A percentile compares a stretch with the other conserved stretches of the same genome.
Evolutionary conservation across 2,329 filamentous ascomycete species (phyloP).

Genomic region (Venturia nashicola): DNA sequence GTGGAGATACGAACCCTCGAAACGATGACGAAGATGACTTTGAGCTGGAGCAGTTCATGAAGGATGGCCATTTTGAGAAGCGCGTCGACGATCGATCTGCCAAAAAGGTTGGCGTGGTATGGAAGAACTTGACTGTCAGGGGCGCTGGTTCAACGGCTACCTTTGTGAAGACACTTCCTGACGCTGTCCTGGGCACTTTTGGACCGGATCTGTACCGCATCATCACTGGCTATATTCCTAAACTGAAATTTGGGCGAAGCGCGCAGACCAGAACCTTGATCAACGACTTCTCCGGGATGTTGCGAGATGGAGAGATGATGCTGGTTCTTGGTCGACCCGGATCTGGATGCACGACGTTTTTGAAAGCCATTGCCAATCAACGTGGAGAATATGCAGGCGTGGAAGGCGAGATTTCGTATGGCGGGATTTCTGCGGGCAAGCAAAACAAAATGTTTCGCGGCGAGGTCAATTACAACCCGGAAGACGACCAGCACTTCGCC

Average conservation of each 20-base stretch:
- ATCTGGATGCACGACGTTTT: slow-evolving; percentile 56
- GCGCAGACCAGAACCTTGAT: slow-evolving; percentile 50
- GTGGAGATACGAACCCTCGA: slow-evolving; percentile 12
- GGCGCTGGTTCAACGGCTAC: slow-evolving; percentile 49
- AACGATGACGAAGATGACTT: slow-evolving; percentile 48
- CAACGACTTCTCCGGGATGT: slow-evolving; percentile 52
- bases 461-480: slow-evolving; percentile 62
- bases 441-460: slow-evolving; percentile 49
- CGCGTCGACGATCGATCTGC: slow-evolving; percentile 53
- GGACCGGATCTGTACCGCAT: slow-evolving; percentile 23
- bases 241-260: not conserved
- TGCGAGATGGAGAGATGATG: slow-evolving; percentile 62
- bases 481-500: slow-evolving; percentile 66
- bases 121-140: slow-evolving; percentile 51
- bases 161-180: slow-evolving; percentile 45
- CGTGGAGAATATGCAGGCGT: slow-evolving; percentile 41
- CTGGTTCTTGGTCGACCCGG: slow-evolving; percentile 58
- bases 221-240: slow-evolving; percentile 40
- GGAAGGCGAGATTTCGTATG: slow-evolving; percentile 41
- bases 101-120: slow-evolving; percentile 61
- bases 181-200: slow-evolving; percentile 22
- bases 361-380: slow-evolving; percentile 57
- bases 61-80: slow-evolving; percentile 65
- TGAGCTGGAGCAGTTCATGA: slow-evolving; percentile 57
- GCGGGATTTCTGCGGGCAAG: slow-evolving; percentile 39